phyloP scores from a whole-genome alignment of 73 alveolate species.

The Breviolum minutum region DNA sequence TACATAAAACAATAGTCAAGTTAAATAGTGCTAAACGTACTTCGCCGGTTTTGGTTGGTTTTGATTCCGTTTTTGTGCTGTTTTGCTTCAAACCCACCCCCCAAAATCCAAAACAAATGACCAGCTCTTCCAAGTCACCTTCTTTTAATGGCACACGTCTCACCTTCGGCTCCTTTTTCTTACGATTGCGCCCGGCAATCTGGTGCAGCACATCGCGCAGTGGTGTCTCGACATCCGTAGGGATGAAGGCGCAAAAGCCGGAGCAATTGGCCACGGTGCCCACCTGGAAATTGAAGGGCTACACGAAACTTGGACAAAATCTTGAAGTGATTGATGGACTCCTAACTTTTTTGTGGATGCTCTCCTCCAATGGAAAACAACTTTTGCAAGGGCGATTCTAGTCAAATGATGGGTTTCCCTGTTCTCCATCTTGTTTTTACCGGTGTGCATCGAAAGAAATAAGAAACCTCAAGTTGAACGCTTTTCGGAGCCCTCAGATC shows the following conservation, averaged over 20 bases:
- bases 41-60: not conserved
- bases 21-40: too few relatives aligned
- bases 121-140: not conserved
- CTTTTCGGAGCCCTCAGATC: too few relatives aligned
- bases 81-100: not conserved
- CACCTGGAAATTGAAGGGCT: not conserved
- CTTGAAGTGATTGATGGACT: too few relatives aligned
- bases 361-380: not conserved
- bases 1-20: too few relatives aligned
- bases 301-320: not conserved
- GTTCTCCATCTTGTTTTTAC: too few relatives aligned
- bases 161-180: not conserved
- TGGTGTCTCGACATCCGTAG: constrained; percentile 49
- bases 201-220: constrained; percentile 47
- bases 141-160: not conserved
- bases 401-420: too few relatives aligned
- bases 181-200: constrained; percentile 9
- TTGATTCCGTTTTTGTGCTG: not conserved
- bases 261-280: constrained; percentile 87
- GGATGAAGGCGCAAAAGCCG: constrained; percentile 9
- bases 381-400: not conserved
- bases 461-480: too few relatives aligned
- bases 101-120: not conserved
- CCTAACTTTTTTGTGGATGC: not conserved
- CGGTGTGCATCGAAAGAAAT: too few relatives aligned